A percentile compares a stretch with the other conserved stretches of the same genome.
Evolutionary conservation across 306 rosid species (phyloP).

Genomic region (Clitoria ternatea): DNA sequence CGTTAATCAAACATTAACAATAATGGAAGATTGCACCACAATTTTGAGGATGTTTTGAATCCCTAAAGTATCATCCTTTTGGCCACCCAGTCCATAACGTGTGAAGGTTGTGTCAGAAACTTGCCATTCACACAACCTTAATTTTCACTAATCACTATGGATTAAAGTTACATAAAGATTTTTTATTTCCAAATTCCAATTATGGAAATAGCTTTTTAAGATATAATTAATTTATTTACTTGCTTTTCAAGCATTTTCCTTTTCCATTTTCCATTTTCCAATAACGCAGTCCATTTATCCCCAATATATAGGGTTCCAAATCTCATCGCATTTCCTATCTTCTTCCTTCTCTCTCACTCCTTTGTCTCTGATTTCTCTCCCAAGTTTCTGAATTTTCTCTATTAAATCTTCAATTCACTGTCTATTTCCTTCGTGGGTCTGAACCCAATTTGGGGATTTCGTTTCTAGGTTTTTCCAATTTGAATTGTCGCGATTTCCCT

Average conservation of each 20-base stretch:
- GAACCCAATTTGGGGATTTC: neutral
- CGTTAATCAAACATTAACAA: no score
- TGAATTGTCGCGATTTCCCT: neutral
- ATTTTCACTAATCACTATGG: neutral
- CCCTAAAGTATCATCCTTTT: neutral
- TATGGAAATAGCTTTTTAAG: neutral
- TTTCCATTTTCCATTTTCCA: neutral
- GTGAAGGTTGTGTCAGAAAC: neutral
- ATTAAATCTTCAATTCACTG: neutral
- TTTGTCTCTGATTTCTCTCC: neutral
- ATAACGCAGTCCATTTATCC: constrained; percentile 45
- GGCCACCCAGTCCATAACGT: constrained; percentile 30
- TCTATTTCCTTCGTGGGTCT: neutral
- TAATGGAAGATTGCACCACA: neutral
- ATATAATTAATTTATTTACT: neutral
- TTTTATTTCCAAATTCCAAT: neutral
- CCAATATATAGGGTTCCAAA: constrained; percentile 41
- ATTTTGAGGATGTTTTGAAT: neutral
- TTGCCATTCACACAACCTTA: neutral
- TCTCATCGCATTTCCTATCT: neutral
- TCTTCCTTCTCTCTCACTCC: neutral
- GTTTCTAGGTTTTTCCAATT: neutral
- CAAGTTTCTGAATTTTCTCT: neutral
- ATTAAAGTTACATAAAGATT: neutral
- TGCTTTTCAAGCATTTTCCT: neutral